Evolutionary conservation across 352 stramenopile species (phyloP).

Genomic region (Phytophthora palmivora): DNA sequence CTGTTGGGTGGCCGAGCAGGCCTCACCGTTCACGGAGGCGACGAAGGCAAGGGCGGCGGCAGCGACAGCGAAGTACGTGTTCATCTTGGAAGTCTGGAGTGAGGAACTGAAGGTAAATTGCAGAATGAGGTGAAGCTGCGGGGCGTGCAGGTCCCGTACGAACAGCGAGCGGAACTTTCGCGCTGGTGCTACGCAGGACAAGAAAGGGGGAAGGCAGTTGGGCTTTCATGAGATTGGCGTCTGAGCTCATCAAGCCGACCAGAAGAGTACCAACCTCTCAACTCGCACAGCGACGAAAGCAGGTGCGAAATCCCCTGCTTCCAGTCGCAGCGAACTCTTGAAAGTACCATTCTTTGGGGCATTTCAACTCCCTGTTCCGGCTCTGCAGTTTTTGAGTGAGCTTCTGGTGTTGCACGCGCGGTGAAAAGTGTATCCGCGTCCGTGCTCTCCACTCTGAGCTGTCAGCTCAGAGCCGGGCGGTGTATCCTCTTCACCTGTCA

Average conservation of each 20-base stretch:
- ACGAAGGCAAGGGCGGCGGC: slow-evolving; percentile 34
- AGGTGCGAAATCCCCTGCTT: too few species aligned
- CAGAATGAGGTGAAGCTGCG: slow-evolving; percentile 28
- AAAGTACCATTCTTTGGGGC: too few species aligned
- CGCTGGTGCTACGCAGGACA: slow-evolving; percentile 11
- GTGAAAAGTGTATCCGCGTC: slow-evolving; percentile 25
- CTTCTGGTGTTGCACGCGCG: slow-evolving; percentile 10
- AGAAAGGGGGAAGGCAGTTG: slow-evolving; percentile 14
- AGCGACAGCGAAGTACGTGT: slow-evolving; percentile 40
- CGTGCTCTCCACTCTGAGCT: background rate
- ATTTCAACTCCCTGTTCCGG: too few species aligned
- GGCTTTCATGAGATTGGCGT: too few species aligned
- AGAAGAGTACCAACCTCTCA: background rate
- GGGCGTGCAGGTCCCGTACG: slow-evolving; percentile 4
- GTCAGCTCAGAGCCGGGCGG: slow-evolving; percentile 10
- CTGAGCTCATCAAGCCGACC: slow-evolving; percentile 1
- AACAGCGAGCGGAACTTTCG: slow-evolving; percentile 19
- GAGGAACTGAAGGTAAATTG: slow-evolving; percentile 34
- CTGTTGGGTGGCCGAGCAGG: slow-evolving; percentile 29
- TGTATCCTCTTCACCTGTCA: slow-evolving; percentile 35
- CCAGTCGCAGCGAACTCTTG: too few species aligned
- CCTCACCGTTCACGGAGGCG: slow-evolving; percentile 35
- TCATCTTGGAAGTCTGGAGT: slow-evolving; percentile 33
- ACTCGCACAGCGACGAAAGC: too few species aligned
- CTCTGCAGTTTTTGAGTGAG: too few species aligned